Evolutionary conservation across 2,329 filamentous ascomycete species (phyloP).

Genomic region (Huntiella omanensis): DNA sequence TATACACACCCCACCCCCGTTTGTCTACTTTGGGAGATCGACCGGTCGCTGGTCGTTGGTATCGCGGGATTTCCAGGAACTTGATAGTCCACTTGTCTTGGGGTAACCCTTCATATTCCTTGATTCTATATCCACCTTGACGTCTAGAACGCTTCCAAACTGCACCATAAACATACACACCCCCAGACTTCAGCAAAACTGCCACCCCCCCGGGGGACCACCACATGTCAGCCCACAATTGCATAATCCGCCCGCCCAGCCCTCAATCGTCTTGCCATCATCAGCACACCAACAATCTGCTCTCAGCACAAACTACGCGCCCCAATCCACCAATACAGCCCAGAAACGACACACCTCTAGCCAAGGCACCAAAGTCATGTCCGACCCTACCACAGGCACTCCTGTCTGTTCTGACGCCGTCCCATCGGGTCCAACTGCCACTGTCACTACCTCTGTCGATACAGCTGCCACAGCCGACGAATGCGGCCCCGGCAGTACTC

Average conservation of each 20-base stretch:
- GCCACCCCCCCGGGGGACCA: slow-evolving; percentile 9
- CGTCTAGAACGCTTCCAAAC: too few relatives aligned
- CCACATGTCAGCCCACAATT: slow-evolving; percentile 12
- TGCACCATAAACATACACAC: too few relatives aligned
- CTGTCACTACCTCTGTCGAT: slow-evolving; percentile 2
- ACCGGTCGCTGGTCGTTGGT: too few relatives aligned
- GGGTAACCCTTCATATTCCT: too few relatives aligned
- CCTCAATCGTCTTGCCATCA: slow-evolving; percentile 1
- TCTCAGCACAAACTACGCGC: background rate
- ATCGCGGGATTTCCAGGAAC: too few relatives aligned
- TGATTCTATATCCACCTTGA: too few relatives aligned
- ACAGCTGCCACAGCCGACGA: slow-evolving; percentile 1
- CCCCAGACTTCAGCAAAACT: slow-evolving; percentile 1
- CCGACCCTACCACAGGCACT: background rate
- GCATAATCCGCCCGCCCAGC: slow-evolving; percentile 8
- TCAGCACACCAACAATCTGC: slow-evolving; percentile 3
- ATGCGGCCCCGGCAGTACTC: too few relatives aligned
- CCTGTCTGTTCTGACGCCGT: background rate
- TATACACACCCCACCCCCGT: too few relatives aligned
- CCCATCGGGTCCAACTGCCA: background rate
- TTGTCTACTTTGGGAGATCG: too few relatives aligned
- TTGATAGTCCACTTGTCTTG: too few relatives aligned
- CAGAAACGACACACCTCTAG: too few relatives aligned
- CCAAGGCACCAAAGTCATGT: background rate
- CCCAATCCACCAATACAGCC: too few relatives aligned